Conservation (phyloP, 345 rosid species). For the Arabidopsis thaliana region TAIR10.1 NC_003071.7:14699501-14700000, state of each 20-base stretch:
- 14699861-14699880: not conserved
- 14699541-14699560: not conserved
- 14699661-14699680: too few species aligned
- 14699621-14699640: not conserved
- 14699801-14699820: conserved; percentile 25
- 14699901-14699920: too few species aligned
- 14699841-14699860: not conserved
- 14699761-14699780: not conserved
- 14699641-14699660: too few species aligned
- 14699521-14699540: not conserved
- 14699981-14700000: not conserved
- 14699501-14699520: not conserved
- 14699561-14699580: not conserved
- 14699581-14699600: not conserved
- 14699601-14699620: not conserved
- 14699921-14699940: not conserved
- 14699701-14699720: too few species aligned
- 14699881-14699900: not conserved
- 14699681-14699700: too few species aligned
- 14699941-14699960: not conserved
- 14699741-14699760: not conserved
- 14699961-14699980: conserved; percentile 1
- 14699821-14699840: conserved; percentile 28
- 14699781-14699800: conserved; percentile 24
- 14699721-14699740: too few species aligned